These are phyloP conservation scores for Adansonia grandidieri DNA, from an alignment of 441 rosid genomes.

Conservation along the genomic window DNA sequence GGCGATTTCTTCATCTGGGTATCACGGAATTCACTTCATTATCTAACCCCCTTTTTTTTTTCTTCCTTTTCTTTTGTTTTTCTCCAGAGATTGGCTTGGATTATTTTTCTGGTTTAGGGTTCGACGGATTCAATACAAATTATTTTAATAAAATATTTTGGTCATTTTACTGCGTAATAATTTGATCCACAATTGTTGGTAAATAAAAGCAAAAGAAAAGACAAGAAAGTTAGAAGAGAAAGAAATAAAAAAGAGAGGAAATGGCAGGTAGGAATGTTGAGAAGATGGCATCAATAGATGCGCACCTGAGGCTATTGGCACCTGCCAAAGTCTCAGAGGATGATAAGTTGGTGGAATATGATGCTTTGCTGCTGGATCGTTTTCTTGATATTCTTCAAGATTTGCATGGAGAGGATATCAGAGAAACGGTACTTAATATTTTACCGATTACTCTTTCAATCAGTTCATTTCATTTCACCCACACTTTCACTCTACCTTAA, in stretches of 20 bases:
- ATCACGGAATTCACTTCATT: conserved; percentile 29
- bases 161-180: neutral
- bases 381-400: conserved; percentile 91
- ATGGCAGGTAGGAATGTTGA: conserved; percentile 76
- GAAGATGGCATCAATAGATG: conserved; percentile 86
- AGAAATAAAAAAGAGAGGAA: neutral
- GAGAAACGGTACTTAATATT: conserved; percentile 61
- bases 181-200: conserved; percentile 8
- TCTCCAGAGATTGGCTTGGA: neutral
- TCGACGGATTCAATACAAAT: neutral
- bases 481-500: neutral
- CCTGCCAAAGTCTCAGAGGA: conserved; percentile 84
- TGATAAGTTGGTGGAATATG: conserved; percentile 89
- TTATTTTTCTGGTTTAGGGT: neutral
- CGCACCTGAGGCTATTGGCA: conserved; percentile 77
- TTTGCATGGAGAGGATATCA: conserved; percentile 81
- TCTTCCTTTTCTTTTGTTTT: neutral
- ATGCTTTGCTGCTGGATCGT: conserved; percentile 79
- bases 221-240: neutral
- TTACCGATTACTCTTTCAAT: neutral
- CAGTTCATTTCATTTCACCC: neutral
- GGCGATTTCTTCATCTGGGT: conserved; percentile 1
- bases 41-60: neutral
- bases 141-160: neutral
- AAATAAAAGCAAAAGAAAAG: neutral